Conservation (phyloP, 2,329 filamentous ascomycete species). For the Fusarium compactum region DNA sequence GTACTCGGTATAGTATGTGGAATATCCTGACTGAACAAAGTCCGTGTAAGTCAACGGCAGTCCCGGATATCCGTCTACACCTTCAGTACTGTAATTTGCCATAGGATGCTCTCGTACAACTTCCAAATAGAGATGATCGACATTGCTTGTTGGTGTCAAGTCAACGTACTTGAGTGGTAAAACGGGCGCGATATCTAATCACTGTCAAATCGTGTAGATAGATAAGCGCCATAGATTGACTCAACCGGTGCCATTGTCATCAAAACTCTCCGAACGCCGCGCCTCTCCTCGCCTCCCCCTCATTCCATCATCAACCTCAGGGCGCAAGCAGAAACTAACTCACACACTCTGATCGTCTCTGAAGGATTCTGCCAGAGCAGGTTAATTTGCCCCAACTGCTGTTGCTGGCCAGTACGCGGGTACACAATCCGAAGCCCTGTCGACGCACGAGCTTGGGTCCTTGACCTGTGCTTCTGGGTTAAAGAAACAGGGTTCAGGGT, state of each 20-base stretch:
- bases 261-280: constrained; percentile 7
- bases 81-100: background rate
- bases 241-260: constrained; percentile 22
- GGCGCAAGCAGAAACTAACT: constrained; percentile 3
- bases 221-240: constrained; percentile 21
- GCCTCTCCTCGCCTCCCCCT: background rate
- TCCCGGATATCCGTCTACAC: too few relatives aligned
- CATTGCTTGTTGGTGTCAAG: constrained; percentile 8
- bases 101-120: background rate
- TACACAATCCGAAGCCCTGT: constrained; percentile 33
- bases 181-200: constrained; percentile 14
- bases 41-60: constrained; percentile 15
- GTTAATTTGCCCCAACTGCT: constrained; percentile 34
- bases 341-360: background rate
- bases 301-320: constrained; percentile 16
- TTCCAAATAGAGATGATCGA: constrained; percentile 18
- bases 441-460: background rate
- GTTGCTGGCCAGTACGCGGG: constrained; percentile 7
- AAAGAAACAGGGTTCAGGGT: constrained; percentile 16
- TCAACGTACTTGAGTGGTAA: background rate
- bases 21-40: background rate
- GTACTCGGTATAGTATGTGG: background rate
- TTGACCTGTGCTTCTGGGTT: constrained; percentile 14
- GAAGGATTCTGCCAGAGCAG: constrained; percentile 33
- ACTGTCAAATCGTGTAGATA: background rate